Base-by-base conservation (phyloP, 345 rosid species). In the Clarkia xantiana region DNA sequence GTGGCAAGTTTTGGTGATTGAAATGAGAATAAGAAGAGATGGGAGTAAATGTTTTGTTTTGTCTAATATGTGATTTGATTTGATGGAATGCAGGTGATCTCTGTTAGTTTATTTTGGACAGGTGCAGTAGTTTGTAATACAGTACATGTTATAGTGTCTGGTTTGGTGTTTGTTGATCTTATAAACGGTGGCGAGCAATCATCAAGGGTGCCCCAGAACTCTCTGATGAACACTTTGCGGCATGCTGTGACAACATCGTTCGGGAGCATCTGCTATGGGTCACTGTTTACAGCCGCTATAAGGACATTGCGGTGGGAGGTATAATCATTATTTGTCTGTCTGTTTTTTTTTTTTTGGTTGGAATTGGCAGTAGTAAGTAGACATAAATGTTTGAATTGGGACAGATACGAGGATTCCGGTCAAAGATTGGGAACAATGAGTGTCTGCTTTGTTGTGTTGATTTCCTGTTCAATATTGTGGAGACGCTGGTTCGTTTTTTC, bases 291-390 rank as follows among this genome's bases (percentile, higher is more conserved):
- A 36, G 94, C 96, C 56, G 93, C 96, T 44, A 86, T 91, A 57
- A 72, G 98, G 62, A 91, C 94, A 47, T 64, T 86, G 65, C 82
- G 96, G 18, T 91, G 98, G 96, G 91, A 86, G 98, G 98, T 84
- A 72, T 17, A 14, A 14, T 50, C 18, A 41, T 40, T 17, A 11
- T 15, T 11, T 19, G 11, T 39, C 10, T 15, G 6, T 55, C 13
- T 41, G 9, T 57, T 2, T 53, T n/a, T 3, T 41, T 15, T 23
- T n/a, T n/a, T n/a, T n/a, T n/a, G n/a, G n/a, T n/a, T n/a, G n/a
- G n/a, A n/a, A n/a, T n/a, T n/a, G n/a, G n/a, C n/a, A n/a, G n/a
- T n/a, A n/a, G 43, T 6, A 0, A 4, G n/a, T 19, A 42, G 25
- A 29, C 14, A 4, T 40, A 18, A 2, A 40, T 40, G 40, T 5